phyloP scores from a whole-genome alignment of 352 stramenopile genomes.

The Phytopythium aichiense region DNA sequence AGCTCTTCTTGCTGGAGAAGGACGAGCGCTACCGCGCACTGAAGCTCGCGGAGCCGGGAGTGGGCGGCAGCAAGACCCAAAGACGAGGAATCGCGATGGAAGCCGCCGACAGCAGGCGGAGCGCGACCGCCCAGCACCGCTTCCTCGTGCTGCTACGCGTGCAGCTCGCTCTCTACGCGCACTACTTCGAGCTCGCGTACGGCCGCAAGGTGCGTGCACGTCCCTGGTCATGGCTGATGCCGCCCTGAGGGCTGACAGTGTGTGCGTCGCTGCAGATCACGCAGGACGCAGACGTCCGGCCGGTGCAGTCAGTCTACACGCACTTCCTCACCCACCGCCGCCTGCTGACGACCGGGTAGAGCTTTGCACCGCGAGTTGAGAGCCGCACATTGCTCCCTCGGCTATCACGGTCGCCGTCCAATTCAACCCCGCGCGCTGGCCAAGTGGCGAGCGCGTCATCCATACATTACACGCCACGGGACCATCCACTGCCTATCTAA shows the following conservation, averaged over 20 bases:
- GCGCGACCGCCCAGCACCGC: background rate
- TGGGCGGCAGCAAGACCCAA: background rate
- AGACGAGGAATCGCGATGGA: slow-evolving; percentile 7
- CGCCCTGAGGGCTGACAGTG: background rate
- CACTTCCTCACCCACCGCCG: slow-evolving; percentile 23
- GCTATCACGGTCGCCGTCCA: background rate
- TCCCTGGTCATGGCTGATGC: background rate
- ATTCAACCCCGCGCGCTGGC: background rate
- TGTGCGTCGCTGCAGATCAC: slow-evolving; percentile 19
- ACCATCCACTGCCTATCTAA: background rate
- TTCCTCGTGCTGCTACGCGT: slow-evolving; percentile 34
- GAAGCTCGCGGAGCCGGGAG: background rate
- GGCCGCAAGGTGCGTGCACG: slow-evolving; percentile 29
- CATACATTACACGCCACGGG: background rate
- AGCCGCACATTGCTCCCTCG: background rate
- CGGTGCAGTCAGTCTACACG: slow-evolving; percentile 33
- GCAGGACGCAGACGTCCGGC: slow-evolving; percentile 20
- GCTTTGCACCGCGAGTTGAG: background rate
- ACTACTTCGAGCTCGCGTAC: slow-evolving; percentile 44
- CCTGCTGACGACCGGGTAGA: background rate
- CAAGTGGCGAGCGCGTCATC: background rate
- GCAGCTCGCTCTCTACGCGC: slow-evolving; percentile 46
- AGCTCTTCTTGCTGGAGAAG: slow-evolving; percentile 44
- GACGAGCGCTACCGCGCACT: slow-evolving; percentile 12
- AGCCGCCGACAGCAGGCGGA: slow-evolving; percentile 4